phyloP scores from a whole-genome alignment of 1,284 basidiomycete species.

The Irpex lacteus region DNA sequence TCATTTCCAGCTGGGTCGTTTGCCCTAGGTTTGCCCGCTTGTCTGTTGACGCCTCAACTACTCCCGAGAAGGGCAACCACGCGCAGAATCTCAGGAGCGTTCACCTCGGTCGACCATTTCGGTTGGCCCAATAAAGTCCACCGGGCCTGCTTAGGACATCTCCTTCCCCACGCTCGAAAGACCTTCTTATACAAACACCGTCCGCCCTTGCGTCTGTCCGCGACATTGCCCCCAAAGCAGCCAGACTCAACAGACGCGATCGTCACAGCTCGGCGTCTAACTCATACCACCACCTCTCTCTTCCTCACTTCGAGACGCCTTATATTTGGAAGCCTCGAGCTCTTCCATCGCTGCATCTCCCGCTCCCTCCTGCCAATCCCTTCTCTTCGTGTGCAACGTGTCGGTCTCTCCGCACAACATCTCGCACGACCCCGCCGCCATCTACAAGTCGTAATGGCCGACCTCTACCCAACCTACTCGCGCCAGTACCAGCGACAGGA shows the following conservation, averaged over 20 bases:
- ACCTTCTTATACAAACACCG: neutral
- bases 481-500: conserved; percentile 32
- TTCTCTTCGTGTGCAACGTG: conserved; percentile 23
- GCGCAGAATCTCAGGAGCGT: conserved; percentile 6
- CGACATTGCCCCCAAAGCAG: neutral
- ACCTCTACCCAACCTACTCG: conserved; percentile 66
- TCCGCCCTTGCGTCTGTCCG: neutral
- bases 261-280: conserved; percentile 5
- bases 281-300: conserved; percentile 4
- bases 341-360: conserved; percentile 10
- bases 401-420: conserved; percentile 23
- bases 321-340: conserved; percentile 14
- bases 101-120: conserved; percentile 2
- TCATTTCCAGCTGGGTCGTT: neutral
- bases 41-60: neutral
- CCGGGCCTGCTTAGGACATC: conserved; percentile 6
- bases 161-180: neutral
- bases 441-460: conserved; percentile 45
- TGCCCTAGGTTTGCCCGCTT: conserved; percentile 13
- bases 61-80: conserved; percentile 7
- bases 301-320: conserved; percentile 6
- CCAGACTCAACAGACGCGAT: neutral
- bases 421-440: conserved; percentile 27
- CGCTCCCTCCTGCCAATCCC: conserved; percentile 32
- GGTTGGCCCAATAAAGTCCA: conserved; percentile 15